Evolutionary conservation across 1,284 basidiomycete species (phyloP).

Genomic region (Malassezia caprae): DNA sequence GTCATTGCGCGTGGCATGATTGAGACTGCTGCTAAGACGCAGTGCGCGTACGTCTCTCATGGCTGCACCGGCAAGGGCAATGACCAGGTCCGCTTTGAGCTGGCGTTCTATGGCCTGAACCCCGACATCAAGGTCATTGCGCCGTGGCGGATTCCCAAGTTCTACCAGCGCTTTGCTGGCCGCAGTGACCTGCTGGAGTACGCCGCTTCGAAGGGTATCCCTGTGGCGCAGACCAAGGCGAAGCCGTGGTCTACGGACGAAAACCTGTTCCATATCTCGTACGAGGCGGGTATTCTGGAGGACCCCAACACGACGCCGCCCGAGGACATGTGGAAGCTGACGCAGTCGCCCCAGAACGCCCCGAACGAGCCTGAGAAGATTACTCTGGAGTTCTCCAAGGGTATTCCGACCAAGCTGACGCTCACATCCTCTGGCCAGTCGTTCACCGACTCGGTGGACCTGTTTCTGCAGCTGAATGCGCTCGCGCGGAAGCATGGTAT

Average conservation of each 20-base stretch:
- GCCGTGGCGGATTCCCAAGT: constrained; percentile 91
- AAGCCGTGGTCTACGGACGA: constrained; percentile 97
- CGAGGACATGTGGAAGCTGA: constrained; percentile 99
- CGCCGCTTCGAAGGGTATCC: constrained; percentile 78
- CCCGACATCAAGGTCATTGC: constrained; percentile 98
- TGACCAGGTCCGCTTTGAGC: constrained; percentile 98
- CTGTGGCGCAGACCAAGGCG: constrained; percentile 84
- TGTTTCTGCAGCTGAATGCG: constrained; percentile 84
- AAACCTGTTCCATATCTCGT: constrained; percentile 99
- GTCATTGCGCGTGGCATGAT: constrained; percentile 99
- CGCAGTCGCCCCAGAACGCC: constrained; percentile 69
- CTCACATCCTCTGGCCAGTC: constrained; percentile 33
- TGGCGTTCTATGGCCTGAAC: constrained; percentile 96
- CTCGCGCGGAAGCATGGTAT: constrained; percentile 90
- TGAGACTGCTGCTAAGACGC: constrained; percentile 71
- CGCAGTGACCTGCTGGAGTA: constrained; percentile 83
- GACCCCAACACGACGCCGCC: constrained; percentile 92
- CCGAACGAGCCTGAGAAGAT: constrained; percentile 72
- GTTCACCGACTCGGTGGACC: constrained; percentile 78
- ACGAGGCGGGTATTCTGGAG: constrained; percentile 97
- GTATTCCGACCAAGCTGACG: constrained; percentile 55
- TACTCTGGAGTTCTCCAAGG: constrained; percentile 59
- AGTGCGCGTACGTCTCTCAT: constrained; percentile 69
- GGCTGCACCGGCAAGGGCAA: constrained; percentile 99
- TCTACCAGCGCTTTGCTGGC: constrained; percentile 94